phyloP scores from a whole-genome alignment of 1,139 yeast genomes.

The Geotrichum klebahnii region DNA sequence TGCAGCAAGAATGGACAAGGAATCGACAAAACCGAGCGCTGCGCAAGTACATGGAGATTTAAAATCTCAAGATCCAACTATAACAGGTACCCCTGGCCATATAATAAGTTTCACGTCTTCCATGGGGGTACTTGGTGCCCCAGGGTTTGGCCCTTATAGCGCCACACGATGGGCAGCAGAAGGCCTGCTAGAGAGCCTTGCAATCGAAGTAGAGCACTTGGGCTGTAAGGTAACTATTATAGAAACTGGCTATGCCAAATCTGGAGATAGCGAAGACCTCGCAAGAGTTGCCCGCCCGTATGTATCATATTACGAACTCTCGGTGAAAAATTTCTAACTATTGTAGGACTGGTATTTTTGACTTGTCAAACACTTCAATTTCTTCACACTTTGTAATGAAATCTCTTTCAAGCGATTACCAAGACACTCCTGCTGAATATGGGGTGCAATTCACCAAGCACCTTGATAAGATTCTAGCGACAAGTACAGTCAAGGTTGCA shows the following conservation, averaged over 20 bases:
- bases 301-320: slow-evolving; percentile 1
- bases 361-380: slow-evolving; percentile 17
- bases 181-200: slow-evolving; percentile 22
- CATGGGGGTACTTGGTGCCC: slow-evolving; percentile 23
- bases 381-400: slow-evolving; percentile 23
- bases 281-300: slow-evolving; percentile 20
- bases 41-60: neutral
- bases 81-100: slow-evolving; percentile 18
- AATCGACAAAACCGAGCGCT: neutral
- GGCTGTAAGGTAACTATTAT: slow-evolving; percentile 22
- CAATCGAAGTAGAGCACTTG: slow-evolving; percentile 22
- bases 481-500: slow-evolving; percentile 22
- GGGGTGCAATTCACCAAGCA: slow-evolving; percentile 22
- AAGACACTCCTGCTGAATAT: slow-evolving; percentile 23
- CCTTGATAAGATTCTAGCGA: slow-evolving; percentile 20
- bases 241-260: slow-evolving; percentile 23
- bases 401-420: slow-evolving; percentile 18
- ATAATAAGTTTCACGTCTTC: slow-evolving; percentile 21
- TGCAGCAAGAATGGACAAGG: slow-evolving; percentile 13
- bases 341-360: slow-evolving; percentile 19
- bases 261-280: slow-evolving; percentile 15
- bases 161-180: slow-evolving; percentile 24
- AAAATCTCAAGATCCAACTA: slow-evolving; percentile 7
- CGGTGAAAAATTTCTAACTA: neutral
- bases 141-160: slow-evolving; percentile 24